These are phyloP conservation scores for Anthostomella pinea DNA, from an alignment of 2,329 filamentous ascomycete genomes.

Conservation along the genomic window DNA sequence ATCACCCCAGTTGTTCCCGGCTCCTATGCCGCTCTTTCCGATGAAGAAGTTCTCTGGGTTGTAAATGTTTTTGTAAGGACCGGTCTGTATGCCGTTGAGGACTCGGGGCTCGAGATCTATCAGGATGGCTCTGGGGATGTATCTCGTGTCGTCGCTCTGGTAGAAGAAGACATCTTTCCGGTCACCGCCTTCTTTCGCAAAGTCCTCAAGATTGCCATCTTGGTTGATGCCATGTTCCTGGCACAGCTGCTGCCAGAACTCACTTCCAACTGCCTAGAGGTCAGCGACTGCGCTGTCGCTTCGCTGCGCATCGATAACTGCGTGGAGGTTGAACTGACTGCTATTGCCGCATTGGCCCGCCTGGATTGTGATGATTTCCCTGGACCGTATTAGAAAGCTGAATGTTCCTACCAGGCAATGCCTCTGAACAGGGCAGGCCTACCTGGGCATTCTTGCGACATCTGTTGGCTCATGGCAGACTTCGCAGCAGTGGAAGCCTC, in stretches of 20 bases:
- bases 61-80: constrained; percentile 97
- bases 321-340: constrained; percentile 61
- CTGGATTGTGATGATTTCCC: constrained; percentile 99
- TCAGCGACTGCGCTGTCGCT: constrained; percentile 29
- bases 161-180: constrained; percentile 99
- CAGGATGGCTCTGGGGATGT: constrained; percentile 93
- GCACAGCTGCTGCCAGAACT: constrained; percentile 99
- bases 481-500: no score
- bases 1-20: constrained; percentile 97
- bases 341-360: constrained; percentile 99
- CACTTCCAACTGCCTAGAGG: constrained; percentile 72
- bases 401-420: background rate
- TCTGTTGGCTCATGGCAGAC: no score
- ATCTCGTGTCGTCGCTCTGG: constrained; percentile 97
- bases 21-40: constrained; percentile 87
- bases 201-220: constrained; percentile 95
- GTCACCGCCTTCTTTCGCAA: constrained; percentile 95
- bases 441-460: constrained; percentile 19
- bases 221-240: constrained; percentile 97
- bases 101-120: constrained; percentile 94
- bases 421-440: constrained; percentile 2
- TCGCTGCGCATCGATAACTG: constrained; percentile 10
- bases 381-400: constrained; percentile 35
- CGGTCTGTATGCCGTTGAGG: constrained; percentile 87
- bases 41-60: constrained; percentile 99